These are phyloP conservation scores for Entelexis paramagnoliae DNA, from an alignment of 1,139 yeast genomes.

Conservation along the genomic window DNA sequence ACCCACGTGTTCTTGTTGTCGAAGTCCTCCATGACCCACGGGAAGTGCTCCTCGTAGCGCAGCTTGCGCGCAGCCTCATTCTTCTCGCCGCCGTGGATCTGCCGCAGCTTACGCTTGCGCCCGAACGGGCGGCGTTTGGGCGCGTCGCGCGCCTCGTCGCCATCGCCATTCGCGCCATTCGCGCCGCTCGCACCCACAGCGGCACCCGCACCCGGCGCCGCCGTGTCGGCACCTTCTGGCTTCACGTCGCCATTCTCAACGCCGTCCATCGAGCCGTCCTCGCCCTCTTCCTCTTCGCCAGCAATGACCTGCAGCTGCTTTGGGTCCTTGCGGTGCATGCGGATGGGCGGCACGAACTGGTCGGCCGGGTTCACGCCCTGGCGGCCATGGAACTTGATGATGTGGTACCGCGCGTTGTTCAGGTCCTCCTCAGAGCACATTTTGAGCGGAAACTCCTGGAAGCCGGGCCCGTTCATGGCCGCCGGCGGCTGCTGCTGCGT, in stretches of 20 bases:
- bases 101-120: constrained; percentile 68
- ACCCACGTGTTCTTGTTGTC: constrained; percentile 92
- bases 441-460: constrained; percentile 57
- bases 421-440: constrained; percentile 67
- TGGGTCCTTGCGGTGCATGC: constrained; percentile 88
- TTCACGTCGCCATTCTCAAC: constrained; percentile 8
- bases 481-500: constrained; percentile 13
- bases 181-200: not conserved
- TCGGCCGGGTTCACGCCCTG: constrained; percentile 58
- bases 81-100: constrained; percentile 46
- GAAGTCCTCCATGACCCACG: constrained; percentile 89
- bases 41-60: constrained; percentile 90
- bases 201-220: not conserved
- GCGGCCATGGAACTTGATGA: constrained; percentile 68
- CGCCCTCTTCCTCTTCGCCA: constrained; percentile 30
- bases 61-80: constrained; percentile 63
- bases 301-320: constrained; percentile 71
- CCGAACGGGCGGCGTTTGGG: constrained; percentile 39
- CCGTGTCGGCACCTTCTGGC: constrained; percentile 1
- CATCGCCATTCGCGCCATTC: constrained; percentile 9
- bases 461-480: constrained; percentile 22
- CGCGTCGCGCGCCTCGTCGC: constrained; percentile 2
- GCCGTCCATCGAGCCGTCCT: constrained; percentile 3
- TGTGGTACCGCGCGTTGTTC: constrained; percentile 65
- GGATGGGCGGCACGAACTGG: constrained; percentile 68